A percentile compares a stretch with the other conserved stretches of the same genome.
Evolutionary conservation across 768 basidiomycete genomes (phyloP).

Genomic region (Kwoniella shandongensis): DNA sequence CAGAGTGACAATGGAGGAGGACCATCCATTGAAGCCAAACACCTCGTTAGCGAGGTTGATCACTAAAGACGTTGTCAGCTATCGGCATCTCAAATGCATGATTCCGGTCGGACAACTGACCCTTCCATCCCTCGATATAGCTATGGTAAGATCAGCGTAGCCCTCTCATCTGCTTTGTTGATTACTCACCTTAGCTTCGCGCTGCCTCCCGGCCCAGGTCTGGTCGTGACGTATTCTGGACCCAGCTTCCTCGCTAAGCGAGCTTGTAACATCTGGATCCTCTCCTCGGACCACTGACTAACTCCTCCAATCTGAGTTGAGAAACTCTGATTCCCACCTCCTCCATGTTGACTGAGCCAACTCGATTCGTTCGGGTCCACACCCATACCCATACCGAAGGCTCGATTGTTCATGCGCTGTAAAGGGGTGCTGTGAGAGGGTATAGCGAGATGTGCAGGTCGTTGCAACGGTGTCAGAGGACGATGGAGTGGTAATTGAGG

Average conservation of each 20-base stretch:
- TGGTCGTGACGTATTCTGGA: slow-evolving; percentile 86
- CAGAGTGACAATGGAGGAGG: slow-evolving; percentile 71
- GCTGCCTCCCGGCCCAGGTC: slow-evolving; percentile 79
- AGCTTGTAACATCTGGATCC: slow-evolving; percentile 71
- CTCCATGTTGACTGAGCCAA: slow-evolving; percentile 22
- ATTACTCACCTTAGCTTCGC: slow-evolving; percentile 71
- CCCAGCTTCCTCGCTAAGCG: slow-evolving; percentile 86
- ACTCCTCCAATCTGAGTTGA: slow-evolving; percentile 53
- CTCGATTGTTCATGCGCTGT: slow-evolving; percentile 6
- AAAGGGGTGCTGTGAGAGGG: slow-evolving; percentile 17
- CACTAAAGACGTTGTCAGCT: slow-evolving; percentile 54
- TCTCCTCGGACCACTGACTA: slow-evolving; percentile 65
- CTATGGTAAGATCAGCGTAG: slow-evolving; percentile 25
- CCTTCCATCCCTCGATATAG: slow-evolving; percentile 92
- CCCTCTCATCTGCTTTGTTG: background rate
- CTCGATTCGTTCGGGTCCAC: slow-evolving; percentile 14
- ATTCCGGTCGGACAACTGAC: slow-evolving; percentile 28
- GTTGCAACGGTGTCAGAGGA: slow-evolving; percentile 1
- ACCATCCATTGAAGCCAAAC: slow-evolving; percentile 98
- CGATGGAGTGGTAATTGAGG: slow-evolving; percentile 7
- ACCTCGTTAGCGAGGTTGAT: slow-evolving; percentile 98
- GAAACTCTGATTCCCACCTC: slow-evolving; percentile 1
- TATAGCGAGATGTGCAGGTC: slow-evolving; percentile 22
- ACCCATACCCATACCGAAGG: slow-evolving; percentile 14
- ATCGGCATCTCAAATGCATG: background rate